Base-by-base conservation (phyloP, 2,329 filamentous ascomycete species). In the Alternaria alternata region DNA sequence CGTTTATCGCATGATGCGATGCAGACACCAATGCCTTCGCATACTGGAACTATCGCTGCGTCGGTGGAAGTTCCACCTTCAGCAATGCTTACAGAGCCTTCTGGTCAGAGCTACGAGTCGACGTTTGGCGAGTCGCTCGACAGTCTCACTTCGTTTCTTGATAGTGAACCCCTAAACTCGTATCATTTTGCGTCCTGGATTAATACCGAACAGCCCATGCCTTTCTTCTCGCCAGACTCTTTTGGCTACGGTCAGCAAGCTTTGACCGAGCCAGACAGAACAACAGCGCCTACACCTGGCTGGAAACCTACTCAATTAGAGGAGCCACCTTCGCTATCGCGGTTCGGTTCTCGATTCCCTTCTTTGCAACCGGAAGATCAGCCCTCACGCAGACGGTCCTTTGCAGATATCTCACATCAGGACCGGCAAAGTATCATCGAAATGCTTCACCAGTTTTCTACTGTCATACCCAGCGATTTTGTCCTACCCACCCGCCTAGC, bases 401-500 rank as follows among this genome's bases (percentile, higher is more conserved):
- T 79, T n/a, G 66, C 76, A 24, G 75, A 79, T 32, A 67, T 79
- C 16, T 78, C 76, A 5, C 63, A 72, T 8, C 69, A 73, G 11
- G 76, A 78, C 55, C 67, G 77, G 16, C 72, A 78, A 39, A 68
- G 62, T 11, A 87, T 89, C 55, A 85, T 86, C 69, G 85, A 82
- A 56, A 83, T 86, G n/a, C 75, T 90, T 0, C 83, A 87, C 20
- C 86, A 89, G 61, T 90, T 89, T 63, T 86, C 86, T 0, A 81
- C 83, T 1, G 84, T 89, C 5, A 75, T 90, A 22, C 86, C 88
- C 0, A 81, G 78, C 53, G 87, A 88, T 66, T 92, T 92, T 65
- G 83, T 87, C 3, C 86, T 92, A 51, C 89, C 90, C 1, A 91
- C 89, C 5, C 85, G 89, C 3, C 85, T 91, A 65, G 90, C 90